Base-by-base conservation (phyloP, 495 filamentous ascomycete genomes). In the Chaetomidium leptoderma region DNA sequence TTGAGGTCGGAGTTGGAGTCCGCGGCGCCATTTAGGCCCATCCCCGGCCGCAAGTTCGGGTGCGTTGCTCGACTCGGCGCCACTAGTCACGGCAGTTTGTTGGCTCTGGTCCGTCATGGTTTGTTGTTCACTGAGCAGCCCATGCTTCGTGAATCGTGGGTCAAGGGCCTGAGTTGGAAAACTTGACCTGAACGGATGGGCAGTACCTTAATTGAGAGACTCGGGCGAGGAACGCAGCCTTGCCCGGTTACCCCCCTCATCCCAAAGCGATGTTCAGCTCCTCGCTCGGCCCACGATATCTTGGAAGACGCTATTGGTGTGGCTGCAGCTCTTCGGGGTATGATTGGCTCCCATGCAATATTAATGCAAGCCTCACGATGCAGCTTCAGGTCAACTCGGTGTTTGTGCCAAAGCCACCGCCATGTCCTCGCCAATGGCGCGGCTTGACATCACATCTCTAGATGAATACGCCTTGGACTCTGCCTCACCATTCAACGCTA, bases 1-100 rank as follows among this genome's bases (percentile, higher is more conserved):
- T n/a, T 30, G 36, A 19, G 50, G 49, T 32, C 47, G 44, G 19
- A 64, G 54, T 32, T 52, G 44, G 19, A 64, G 54, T 11, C 62
- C 62, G 6, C 42, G 50, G 17, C 37, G 44, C 62, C 62, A 64
- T 42, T 8, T 8, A 14, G 33, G 11, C 30, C 37, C 29, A 9
- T 30, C 7, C 27, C 48, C 53, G 17, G 53, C 21, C 2, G 19
- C 27, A 5, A 21, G 11, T 37, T 9, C 32, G 5, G 19, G 30
- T 9, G 4, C 9, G 6, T 35, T 6, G 56, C 47, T 24, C 46
- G 30, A 23, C 33, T 49, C 26, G 26, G 24, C 3, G 3, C 17
- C 37, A 27, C 11, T 54, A 17, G 51, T 33, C 26, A 44, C 32
- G 24, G 55, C 19, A n/a, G n/a, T n/a, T 50, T 16, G 40, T 39